Conservation (phyloP, 768 basidiomycete species). For the Rhizopogon rudus region DNA sequence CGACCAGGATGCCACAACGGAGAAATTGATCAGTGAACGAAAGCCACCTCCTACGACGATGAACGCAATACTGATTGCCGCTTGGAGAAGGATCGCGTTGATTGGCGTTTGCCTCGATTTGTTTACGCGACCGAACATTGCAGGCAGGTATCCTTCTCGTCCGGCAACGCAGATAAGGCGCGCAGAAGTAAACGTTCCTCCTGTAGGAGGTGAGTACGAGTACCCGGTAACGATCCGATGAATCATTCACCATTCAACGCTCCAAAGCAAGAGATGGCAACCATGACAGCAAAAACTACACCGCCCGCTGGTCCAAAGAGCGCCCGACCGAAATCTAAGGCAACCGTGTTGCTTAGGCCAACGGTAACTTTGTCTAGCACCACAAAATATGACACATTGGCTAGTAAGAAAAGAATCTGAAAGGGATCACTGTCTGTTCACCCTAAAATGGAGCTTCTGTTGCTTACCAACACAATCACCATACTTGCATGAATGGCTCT, state of each 20-base stretch:
- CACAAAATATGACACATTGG: slow-evolving; percentile 89
- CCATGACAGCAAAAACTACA: slow-evolving; percentile 81
- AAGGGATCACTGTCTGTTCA: slow-evolving; percentile 2
- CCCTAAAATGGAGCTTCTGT: neutral
- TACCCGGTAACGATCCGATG: neutral
- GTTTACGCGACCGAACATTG: slow-evolving; percentile 76
- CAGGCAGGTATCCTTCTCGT: slow-evolving; percentile 82
- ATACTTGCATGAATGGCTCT: slow-evolving; percentile 89
- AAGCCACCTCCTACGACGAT: slow-evolving; percentile 89
- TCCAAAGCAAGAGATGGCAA: slow-evolving; percentile 93
- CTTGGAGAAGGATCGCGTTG: slow-evolving; percentile 82
- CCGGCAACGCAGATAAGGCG: slow-evolving; percentile 87
- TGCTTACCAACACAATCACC: slow-evolving; percentile 66
- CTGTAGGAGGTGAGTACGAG: slow-evolving; percentile 28
- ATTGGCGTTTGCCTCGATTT: slow-evolving; percentile 74
- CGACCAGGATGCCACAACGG: slow-evolving; percentile 81
- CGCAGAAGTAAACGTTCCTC: slow-evolving; percentile 70
- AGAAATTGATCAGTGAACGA: slow-evolving; percentile 83
- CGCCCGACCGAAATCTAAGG: slow-evolving; percentile 86
- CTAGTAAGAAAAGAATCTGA: slow-evolving; percentile 71
- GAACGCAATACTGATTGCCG: slow-evolving; percentile 68
- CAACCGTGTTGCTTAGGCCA: slow-evolving; percentile 79
- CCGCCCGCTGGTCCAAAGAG: slow-evolving; percentile 88
- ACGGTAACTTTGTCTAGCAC: slow-evolving; percentile 81
- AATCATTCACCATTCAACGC: slow-evolving; percentile 74